phyloP scores from a whole-genome alignment of 208 protist genomes.

The Acanthamoeba rhysodes region DNA sequence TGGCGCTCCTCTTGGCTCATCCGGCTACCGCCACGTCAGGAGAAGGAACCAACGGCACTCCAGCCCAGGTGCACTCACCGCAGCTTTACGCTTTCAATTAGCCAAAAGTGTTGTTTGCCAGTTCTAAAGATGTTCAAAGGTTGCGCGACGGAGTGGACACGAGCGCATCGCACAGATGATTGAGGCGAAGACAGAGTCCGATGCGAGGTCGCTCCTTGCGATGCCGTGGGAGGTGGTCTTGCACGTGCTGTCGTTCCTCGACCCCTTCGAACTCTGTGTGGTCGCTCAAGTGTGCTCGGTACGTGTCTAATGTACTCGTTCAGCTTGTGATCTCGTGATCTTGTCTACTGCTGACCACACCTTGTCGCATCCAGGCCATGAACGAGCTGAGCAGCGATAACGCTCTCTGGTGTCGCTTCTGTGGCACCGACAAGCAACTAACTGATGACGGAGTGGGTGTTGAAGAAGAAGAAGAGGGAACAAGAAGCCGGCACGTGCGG shows the following conservation, averaged over 20 bases:
- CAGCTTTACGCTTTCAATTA: not conserved
- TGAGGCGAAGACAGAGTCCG: not conserved
- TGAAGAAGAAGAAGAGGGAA: not conserved
- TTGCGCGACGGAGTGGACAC: not conserved
- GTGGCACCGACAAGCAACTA: not conserved
- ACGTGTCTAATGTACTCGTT: not conserved
- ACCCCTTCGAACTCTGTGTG: not conserved
- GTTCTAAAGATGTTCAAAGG: no score
- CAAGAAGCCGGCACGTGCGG: not conserved
- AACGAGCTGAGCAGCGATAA: not conserved
- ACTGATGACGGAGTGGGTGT: not conserved
- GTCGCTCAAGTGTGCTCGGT: slow-evolving; percentile 20
- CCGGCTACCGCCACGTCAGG: not conserved
- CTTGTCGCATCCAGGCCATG: not conserved
- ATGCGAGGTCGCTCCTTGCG: no score
- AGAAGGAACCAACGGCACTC: not conserved
- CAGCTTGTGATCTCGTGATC: no score
- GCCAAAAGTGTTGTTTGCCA: no score
- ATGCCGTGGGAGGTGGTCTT: not conserved
- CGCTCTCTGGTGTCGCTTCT: slow-evolving; percentile 2
- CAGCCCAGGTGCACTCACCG: not conserved
- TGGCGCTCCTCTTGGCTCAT: not conserved
- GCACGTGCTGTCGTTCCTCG: not conserved
- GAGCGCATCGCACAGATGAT: not conserved
- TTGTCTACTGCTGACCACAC: no score